Evolutionary conservation across 768 basidiomycete species (phyloP).

Genomic region (Mycena sanguinolenta): DNA sequence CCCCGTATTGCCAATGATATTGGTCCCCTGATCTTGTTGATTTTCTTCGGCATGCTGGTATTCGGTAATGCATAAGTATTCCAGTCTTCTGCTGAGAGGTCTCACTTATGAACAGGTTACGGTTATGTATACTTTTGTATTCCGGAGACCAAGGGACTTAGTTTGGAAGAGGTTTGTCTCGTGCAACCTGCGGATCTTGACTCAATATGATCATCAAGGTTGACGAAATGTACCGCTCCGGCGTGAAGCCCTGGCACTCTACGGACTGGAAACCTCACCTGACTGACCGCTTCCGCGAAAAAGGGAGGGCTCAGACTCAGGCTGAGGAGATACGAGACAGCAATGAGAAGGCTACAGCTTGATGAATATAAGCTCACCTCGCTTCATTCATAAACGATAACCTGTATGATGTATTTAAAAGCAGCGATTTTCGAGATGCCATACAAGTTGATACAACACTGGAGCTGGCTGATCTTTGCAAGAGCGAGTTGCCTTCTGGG

Average conservation of each 20-base stretch:
- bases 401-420: neutral
- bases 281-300: slow-evolving; percentile 55
- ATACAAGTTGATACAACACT: too few species aligned
- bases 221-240: slow-evolving; percentile 81
- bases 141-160: slow-evolving; percentile 86
- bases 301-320: slow-evolving; percentile 32
- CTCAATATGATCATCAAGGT: slow-evolving; percentile 54
- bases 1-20: slow-evolving; percentile 75
- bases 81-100: neutral
- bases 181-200: neutral
- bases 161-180: slow-evolving; percentile 72
- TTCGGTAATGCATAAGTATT: slow-evolving; percentile 52
- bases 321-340: slow-evolving; percentile 11
- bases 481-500: too few species aligned
- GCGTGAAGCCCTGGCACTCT: slow-evolving; percentile 77
- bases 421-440: neutral
- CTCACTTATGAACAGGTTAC: slow-evolving; percentile 49
- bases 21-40: slow-evolving; percentile 80
- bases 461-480: too few species aligned
- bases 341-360: slow-evolving; percentile 12
- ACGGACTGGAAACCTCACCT: slow-evolving; percentile 68
- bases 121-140: slow-evolving; percentile 82
- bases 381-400: neutral
- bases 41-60: slow-evolving; percentile 82
- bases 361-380: neutral